Conservation (phyloP, 2,329 filamentous ascomycete genomes). For the Monilinia polystroma region DNA sequence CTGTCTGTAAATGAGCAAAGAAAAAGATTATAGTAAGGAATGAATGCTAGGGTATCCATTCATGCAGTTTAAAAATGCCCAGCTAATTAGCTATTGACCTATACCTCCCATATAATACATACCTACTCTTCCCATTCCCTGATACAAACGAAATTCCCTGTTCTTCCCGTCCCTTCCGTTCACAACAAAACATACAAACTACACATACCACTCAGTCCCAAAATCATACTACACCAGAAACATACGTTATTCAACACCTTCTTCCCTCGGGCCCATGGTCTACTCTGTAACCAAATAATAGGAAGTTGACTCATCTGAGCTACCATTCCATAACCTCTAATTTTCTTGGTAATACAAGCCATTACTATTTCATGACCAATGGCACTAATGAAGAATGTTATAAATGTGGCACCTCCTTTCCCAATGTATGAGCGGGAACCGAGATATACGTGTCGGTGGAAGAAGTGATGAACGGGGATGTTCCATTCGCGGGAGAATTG, state of each 20-base stretch:
- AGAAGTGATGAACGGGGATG: constrained; percentile 93
- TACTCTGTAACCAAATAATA: constrained; percentile 87
- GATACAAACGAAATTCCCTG: background rate
- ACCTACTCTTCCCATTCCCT: background rate
- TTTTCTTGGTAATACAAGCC: constrained; percentile 96
- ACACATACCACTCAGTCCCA: constrained; percentile 61
- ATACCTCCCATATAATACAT: constrained; percentile 14
- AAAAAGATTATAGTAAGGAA: background rate
- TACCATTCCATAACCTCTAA: constrained; percentile 88
- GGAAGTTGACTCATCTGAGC: constrained; percentile 97
- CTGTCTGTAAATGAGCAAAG: background rate
- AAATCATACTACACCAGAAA: constrained; percentile 90
- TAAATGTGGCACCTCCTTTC: constrained; percentile 72
- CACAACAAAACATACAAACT: constrained; percentile 21
- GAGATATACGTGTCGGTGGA: constrained; percentile 89
- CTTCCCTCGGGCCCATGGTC: constrained; percentile 69
- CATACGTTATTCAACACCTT: constrained; percentile 83
- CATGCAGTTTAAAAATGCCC: background rate
- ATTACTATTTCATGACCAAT: constrained; percentile 93
- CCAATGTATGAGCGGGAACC: constrained; percentile 77
- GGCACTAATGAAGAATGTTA: constrained; percentile 89
- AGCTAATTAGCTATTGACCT: background rate
- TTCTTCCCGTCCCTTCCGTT: background rate
- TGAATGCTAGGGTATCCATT: constrained; percentile 1
- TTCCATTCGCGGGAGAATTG: constrained; percentile 98